Base-by-base conservation (phyloP, 2,329 filamentous ascomycete species). In the Curvularia verruculosa region DNA sequence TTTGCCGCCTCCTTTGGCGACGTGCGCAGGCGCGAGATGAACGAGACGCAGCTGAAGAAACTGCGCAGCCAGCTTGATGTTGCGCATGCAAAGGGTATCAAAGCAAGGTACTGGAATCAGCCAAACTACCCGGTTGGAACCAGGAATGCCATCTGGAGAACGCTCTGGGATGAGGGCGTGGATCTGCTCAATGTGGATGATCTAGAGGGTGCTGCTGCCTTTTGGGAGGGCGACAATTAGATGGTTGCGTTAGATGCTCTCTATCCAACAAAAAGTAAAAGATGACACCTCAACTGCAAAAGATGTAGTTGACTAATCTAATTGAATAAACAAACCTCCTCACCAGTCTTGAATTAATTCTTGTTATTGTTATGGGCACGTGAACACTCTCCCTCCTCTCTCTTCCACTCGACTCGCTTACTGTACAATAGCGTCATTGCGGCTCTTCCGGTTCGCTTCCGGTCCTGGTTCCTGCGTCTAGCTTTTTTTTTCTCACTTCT, bases 171-270 rank as follows among this genome's bases (percentile, higher is more conserved):
- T 49, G 84, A 84, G 56, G 85, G 85, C 0, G 84, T 85, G n/a
- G 83, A 83, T 56, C 68, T 89, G 55, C 65, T 89, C 49, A 89
- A 88, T 71, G 86, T 84, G 0, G 87, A 89, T 79, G 86, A 89
- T 75, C 62, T 89, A 49, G 77, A 81, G 58, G 85, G 55, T 2
- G 67, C 65, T 31, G 79, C 81, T 18, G 77, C 73, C 43, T 77
- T 78, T 56, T 79, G 77, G 78, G 62, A 77, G 60, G 68, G 63
- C 12, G 61, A 56, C 39, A 65, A 65, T 31, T 71, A 66, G 51
- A 50, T 29, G 10, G n/a, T n/a, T n/a, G n/a, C n/a, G n/a, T n/a
- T n/a, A n/a, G n/a, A n/a, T n/a, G n/a, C n/a, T n/a, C n/a, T 8
- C 26, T 19, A 9, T 15, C 5, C n/a, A 13, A 48, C 9, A 10